A percentile compares a stretch with the other conserved stretches of the same genome.
Evolutionary conservation across 345 rosid species (phyloP).

Genomic region (Camelina hispida): DNA sequence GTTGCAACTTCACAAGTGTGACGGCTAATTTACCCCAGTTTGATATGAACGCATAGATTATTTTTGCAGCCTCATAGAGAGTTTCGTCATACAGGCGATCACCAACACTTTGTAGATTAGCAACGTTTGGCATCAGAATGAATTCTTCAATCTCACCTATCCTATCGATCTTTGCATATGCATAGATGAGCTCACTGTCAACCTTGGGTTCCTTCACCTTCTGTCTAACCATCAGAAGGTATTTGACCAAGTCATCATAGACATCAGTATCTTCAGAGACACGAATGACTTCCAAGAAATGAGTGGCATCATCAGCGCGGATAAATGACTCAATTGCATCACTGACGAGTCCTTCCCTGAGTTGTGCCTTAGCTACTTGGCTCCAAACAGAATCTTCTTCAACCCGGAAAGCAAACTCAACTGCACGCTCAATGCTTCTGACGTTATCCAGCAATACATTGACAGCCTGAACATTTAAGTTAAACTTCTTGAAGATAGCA

Average conservation of each 20-base stretch:
- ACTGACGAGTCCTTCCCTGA: slow-evolving; percentile 91
- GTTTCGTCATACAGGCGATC: slow-evolving; percentile 90
- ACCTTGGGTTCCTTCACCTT: slow-evolving; percentile 95
- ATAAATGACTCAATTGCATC: slow-evolving; percentile 97
- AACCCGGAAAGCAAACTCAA: slow-evolving; percentile 95
- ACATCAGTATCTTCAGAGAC: slow-evolving; percentile 77
- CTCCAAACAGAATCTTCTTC: slow-evolving; percentile 99
- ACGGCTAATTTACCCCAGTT: slow-evolving; percentile 99
- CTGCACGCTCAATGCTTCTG: slow-evolving; percentile 81
- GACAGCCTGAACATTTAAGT: slow-evolving; percentile 78
- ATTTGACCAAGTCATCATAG: slow-evolving; percentile 90
- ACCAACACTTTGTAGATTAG: slow-evolving; percentile 91
- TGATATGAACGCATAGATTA: slow-evolving; percentile 89
- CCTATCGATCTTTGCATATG: slow-evolving; percentile 97
- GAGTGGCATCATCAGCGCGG: slow-evolving; percentile 91
- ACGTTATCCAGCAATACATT: slow-evolving; percentile 72
- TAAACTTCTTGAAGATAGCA: slow-evolving; percentile 85
- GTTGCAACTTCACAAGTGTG: slow-evolving; percentile 91
- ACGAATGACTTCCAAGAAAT: slow-evolving; percentile 78
- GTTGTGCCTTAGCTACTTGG: slow-evolving; percentile 95
- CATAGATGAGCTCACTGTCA: slow-evolving; percentile 92
- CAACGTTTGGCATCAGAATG: slow-evolving; percentile 98
- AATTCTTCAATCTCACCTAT: slow-evolving; percentile 89
- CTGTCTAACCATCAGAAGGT: slow-evolving; percentile 98
- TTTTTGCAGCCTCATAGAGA: slow-evolving; percentile 95